These are phyloP conservation scores for Penicillium waksmanii DNA, from an alignment of 495 filamentous ascomycete species.

Conservation along the genomic window DNA sequence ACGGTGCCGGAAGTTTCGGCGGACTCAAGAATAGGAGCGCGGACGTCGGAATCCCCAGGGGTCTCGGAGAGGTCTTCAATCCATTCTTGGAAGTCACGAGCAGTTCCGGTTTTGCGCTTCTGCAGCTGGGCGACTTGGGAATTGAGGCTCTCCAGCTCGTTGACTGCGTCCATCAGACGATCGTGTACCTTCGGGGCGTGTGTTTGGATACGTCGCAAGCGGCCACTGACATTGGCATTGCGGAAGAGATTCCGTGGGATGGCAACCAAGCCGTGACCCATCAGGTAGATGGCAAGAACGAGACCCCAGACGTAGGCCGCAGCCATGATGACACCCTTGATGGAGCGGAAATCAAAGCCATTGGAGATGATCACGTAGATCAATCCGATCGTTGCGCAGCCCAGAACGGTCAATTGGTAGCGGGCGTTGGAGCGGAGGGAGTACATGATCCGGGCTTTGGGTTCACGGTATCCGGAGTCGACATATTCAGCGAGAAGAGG, in stretches of 20 bases:
- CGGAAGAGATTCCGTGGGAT: slow-evolving; percentile 81
- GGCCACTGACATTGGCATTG: slow-evolving; percentile 71
- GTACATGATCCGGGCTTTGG: slow-evolving; percentile 77
- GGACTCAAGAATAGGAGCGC: slow-evolving; percentile 49
- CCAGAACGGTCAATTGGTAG: slow-evolving; percentile 81
- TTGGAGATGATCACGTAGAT: slow-evolving; percentile 83
- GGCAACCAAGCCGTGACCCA: slow-evolving; percentile 95
- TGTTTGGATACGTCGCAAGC: slow-evolving; percentile 72
- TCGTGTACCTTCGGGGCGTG: slow-evolving; percentile 84
- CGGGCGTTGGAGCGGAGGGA: slow-evolving; percentile 83
- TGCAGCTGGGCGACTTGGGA: slow-evolving; percentile 75
- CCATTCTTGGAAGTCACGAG: slow-evolving; percentile 85
- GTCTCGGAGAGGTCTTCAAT: slow-evolving; percentile 87
- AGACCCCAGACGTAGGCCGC: slow-evolving; percentile 93
- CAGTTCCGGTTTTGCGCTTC: slow-evolving; percentile 81
- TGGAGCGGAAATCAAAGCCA: slow-evolving; percentile 64
- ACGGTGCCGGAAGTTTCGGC: slow-evolving; percentile 40
- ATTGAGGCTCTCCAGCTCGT: slow-evolving; percentile 80
- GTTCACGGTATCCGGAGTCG: slow-evolving; percentile 89
- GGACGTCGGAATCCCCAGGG: slow-evolving; percentile 66
- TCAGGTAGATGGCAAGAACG: slow-evolving; percentile 88
- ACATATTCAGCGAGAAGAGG: slow-evolving; percentile 91
- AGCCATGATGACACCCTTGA: slow-evolving; percentile 87
- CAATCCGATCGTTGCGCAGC: slow-evolving; percentile 68
- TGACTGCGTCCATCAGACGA: slow-evolving; percentile 81